These are phyloP conservation scores for Gaeumannomyces sp. DNA, from an alignment of 2,329 filamentous ascomycete species.

Conservation along the genomic window DNA sequence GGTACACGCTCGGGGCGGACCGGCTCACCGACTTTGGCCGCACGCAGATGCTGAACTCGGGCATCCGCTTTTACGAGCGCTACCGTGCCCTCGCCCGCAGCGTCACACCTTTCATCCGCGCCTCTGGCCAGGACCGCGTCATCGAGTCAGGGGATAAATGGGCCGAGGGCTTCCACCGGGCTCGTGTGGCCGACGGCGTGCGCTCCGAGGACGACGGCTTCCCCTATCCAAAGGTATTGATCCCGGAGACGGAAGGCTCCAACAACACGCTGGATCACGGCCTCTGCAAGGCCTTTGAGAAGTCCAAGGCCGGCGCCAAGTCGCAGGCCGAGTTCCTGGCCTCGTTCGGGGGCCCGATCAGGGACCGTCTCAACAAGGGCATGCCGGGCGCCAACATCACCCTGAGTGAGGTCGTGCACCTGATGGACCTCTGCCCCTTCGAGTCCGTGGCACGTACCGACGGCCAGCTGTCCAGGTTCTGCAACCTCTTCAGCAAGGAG, in stretches of 20 bases:
- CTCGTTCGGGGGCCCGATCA: constrained; percentile 62
- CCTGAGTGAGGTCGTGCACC: constrained; percentile 52
- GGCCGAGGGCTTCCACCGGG: constrained; percentile 63
- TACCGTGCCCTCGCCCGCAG: constrained; percentile 58
- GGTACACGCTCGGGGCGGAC: constrained; percentile 53
- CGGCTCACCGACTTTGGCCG: constrained; percentile 59
- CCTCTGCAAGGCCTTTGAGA: constrained; percentile 65
- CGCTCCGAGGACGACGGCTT: constrained; percentile 32
- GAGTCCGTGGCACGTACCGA: constrained; percentile 62
- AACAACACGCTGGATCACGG: constrained; percentile 79
- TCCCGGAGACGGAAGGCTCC: constrained; percentile 57
- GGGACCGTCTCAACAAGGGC: constrained; percentile 60
- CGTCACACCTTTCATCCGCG: constrained; percentile 44
- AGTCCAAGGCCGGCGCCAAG: constrained; percentile 38
- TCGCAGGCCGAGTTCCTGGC: constrained; percentile 53
- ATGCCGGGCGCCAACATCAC: constrained; percentile 63
- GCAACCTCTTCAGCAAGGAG: constrained; percentile 61
- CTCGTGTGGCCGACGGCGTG: constrained; percentile 34
- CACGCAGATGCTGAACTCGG: constrained; percentile 67
- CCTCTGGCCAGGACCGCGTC: constrained; percentile 34
- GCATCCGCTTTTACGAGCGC: constrained; percentile 66
- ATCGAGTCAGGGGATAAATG: constrained; percentile 64
- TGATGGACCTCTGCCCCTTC: constrained; percentile 91
- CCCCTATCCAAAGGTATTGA: constrained; percentile 53
- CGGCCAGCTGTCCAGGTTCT: constrained; percentile 62